phyloP scores from a whole-genome alignment of 768 basidiomycete species.

The Agaricus blazei region DNA sequence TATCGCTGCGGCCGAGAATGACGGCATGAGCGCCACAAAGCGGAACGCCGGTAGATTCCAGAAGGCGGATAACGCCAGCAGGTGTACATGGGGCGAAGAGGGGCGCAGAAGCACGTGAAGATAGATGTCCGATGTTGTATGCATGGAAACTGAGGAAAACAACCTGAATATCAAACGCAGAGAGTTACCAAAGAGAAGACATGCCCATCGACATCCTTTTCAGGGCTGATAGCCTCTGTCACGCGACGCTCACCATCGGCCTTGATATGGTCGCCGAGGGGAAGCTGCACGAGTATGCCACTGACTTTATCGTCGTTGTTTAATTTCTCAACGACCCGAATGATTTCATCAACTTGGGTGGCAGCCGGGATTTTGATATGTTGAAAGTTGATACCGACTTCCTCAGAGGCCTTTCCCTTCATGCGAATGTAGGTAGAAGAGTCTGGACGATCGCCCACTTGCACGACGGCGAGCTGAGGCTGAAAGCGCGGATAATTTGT shows the following conservation, averaged over 20 bases:
- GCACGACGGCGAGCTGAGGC: slow-evolving; percentile 87
- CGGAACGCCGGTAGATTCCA: slow-evolving; percentile 79
- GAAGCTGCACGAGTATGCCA: slow-evolving; percentile 94
- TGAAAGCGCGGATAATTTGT: slow-evolving; percentile 80
- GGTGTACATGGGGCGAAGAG: slow-evolving; percentile 96
- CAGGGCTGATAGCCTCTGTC: slow-evolving; percentile 90
- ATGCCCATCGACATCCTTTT: slow-evolving; percentile 98
- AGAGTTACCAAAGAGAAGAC: slow-evolving; percentile 10
- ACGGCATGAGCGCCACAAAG: slow-evolving; percentile 81
- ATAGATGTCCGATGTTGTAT: slow-evolving; percentile 94
- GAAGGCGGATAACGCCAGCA: slow-evolving; percentile 82
- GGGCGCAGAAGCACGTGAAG: slow-evolving; percentile 84
- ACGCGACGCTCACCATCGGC: slow-evolving; percentile 82
- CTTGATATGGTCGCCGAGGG: slow-evolving; percentile 78
- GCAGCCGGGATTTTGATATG: slow-evolving; percentile 73
- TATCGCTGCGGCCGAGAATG: slow-evolving; percentile 95
- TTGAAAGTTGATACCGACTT: slow-evolving; percentile 85
- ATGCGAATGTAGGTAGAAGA: slow-evolving; percentile 93
- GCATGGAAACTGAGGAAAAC: slow-evolving; percentile 76
- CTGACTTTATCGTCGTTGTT: slow-evolving; percentile 79
- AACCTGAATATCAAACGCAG: neutral
- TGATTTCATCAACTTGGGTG: slow-evolving; percentile 68
- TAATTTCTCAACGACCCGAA: slow-evolving; percentile 71
- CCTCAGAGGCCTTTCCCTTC: slow-evolving; percentile 94
- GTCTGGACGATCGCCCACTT: slow-evolving; percentile 90